A percentile compares a stretch with the other conserved stretches of the same genome.
These are phyloP conservation scores for Carex pumila DNA, from an alignment of 176 grass and related monocot genomes.

Conservation along the genomic window DNA sequence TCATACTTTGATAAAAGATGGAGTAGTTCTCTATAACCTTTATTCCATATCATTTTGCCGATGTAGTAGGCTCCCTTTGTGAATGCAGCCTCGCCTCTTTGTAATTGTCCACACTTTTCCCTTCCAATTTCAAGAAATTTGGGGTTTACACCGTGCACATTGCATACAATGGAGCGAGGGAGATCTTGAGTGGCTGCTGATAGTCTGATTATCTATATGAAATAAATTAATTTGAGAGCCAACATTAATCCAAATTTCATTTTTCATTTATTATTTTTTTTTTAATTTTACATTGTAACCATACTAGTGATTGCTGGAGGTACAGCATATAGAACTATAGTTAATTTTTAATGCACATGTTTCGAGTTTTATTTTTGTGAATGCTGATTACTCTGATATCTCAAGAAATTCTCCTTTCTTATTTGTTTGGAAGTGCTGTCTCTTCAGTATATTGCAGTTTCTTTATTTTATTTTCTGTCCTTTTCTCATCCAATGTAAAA, in stretches of 20 bases:
- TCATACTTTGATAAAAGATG: slow-evolving; percentile 73
- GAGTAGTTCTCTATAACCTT: slow-evolving; percentile 88
- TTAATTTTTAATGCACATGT: not conserved
- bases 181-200: slow-evolving; percentile 89
- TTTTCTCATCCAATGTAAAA: not conserved
- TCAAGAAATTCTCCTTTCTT: not conserved
- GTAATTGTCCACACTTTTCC: slow-evolving; percentile 55
- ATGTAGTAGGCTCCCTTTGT: slow-evolving; percentile 81
- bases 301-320: not conserved
- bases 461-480: not conserved
- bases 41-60: slow-evolving; percentile 97
- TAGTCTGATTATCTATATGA: slow-evolving; percentile 69
- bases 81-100: slow-evolving; percentile 67
- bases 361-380: not conserved
- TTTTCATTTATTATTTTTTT: not conserved
- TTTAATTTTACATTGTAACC: not conserved
- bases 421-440: not conserved
- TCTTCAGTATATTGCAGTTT: not conserved
- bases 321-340: not conserved
- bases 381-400: not conserved
- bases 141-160: slow-evolving; percentile 96
- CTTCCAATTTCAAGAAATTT: slow-evolving; percentile 91
- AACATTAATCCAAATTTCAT: not conserved
- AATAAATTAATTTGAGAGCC: not conserved
- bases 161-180: slow-evolving; percentile 77